Percentiles rank a stretch among this genome's conserved stretches.
phyloP scores from a whole-genome alignment of 2,329 filamentous ascomycete species.

The Emmonsiellopsis sp. region DNA sequence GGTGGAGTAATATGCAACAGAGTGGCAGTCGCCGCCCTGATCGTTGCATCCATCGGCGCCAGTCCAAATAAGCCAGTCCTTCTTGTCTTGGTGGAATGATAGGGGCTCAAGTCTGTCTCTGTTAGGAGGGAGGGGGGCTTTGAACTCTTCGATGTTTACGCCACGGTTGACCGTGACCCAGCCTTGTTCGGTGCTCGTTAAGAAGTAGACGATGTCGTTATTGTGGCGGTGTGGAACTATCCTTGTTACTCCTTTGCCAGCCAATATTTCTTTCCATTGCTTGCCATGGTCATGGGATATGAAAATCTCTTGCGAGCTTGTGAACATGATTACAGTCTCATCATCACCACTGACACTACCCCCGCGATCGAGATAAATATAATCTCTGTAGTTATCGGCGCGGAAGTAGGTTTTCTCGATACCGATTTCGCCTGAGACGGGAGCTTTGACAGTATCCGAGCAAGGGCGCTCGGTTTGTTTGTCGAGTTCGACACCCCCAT shows the following conservation, averaged over 20 bases:
- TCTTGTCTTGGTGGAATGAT: constrained; percentile 73
- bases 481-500: constrained; percentile 57
- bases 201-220: constrained; percentile 78
- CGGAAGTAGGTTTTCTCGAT: constrained; percentile 55
- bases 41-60: constrained; percentile 58
- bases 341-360: constrained; percentile 55
- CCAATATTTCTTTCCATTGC: constrained; percentile 64
- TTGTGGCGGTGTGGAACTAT: constrained; percentile 74
- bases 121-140: constrained; percentile 56
- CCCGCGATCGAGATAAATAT: constrained; percentile 71
- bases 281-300: constrained; percentile 83
- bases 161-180: constrained; percentile 78
- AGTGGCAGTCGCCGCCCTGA: constrained; percentile 52
- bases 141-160: constrained; percentile 62
- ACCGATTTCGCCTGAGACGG: constrained; percentile 57
- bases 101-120: constrained; percentile 42
- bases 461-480: constrained; percentile 68
- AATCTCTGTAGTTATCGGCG: constrained; percentile 46
- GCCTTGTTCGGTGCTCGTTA: constrained; percentile 59
- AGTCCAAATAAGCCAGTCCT: constrained; percentile 88
- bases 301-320: constrained; percentile 53
- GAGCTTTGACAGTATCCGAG: constrained; percentile 48
- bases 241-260: constrained; percentile 57
- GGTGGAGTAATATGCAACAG: constrained; percentile 64
- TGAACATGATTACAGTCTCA: constrained; percentile 63